Conservation (phyloP, 768 basidiomycete species). For the Tylopilus vinaceipallidus region DNA sequence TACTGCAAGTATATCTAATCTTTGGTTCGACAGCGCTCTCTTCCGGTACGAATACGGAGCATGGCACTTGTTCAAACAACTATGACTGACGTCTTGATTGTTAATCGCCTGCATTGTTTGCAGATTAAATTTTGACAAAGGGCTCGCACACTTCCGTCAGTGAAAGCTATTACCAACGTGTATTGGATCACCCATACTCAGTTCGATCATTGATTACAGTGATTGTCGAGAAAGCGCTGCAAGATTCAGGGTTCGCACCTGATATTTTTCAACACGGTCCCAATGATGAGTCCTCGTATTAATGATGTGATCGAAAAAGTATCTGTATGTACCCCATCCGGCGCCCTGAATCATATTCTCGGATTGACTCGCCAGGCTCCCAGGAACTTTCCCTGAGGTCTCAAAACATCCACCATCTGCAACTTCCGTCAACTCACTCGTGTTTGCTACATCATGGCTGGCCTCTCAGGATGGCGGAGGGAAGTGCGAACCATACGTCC, state of each 20-base stretch:
- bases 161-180: background rate
- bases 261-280: constrained; percentile 12
- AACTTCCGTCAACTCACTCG: background rate
- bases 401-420: background rate
- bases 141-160: constrained; percentile 52
- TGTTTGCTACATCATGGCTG: constrained; percentile 9
- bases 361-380: too few relatives aligned
- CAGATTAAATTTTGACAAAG: constrained; percentile 52
- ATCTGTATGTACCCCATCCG: too few relatives aligned
- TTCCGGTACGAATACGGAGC: constrained; percentile 33
- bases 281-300: too few relatives aligned
- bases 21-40: constrained; percentile 41
- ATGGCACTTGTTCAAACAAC: constrained; percentile 44
- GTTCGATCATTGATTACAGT: background rate
- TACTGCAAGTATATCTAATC: constrained; percentile 38
- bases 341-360: too few relatives aligned
- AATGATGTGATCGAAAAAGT: too few relatives aligned
- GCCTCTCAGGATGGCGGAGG: background rate
- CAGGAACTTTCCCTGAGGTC: background rate
- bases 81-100: constrained; percentile 39
- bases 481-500: too few relatives aligned
- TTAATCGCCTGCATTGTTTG: constrained; percentile 44
- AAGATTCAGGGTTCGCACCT: constrained; percentile 14
- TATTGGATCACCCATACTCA: background rate
- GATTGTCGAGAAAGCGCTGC: constrained; percentile 16